These are phyloP conservation scores for Zygosaccharomyces lentus DNA, from an alignment of 805 yeast species.

Conservation along the genomic window DNA sequence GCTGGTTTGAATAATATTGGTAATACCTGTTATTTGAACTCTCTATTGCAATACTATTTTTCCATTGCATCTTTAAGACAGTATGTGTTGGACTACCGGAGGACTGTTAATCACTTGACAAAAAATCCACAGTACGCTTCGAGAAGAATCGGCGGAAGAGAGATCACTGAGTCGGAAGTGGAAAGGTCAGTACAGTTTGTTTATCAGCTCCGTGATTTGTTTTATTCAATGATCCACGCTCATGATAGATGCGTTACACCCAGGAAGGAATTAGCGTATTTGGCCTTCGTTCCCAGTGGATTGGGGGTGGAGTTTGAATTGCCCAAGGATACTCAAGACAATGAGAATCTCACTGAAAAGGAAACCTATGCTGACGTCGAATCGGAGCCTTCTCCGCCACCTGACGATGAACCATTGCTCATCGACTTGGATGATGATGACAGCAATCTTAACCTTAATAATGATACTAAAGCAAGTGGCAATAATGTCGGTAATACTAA, in stretches of 20 bases:
- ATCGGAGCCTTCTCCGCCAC: conserved; percentile 4
- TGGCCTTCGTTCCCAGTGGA: conserved; percentile 75
- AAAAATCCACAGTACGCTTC: conserved; percentile 15
- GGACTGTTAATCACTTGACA: conserved; percentile 28
- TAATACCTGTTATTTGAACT: conserved; percentile 90
- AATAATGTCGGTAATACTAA: not conserved
- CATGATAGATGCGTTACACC: conserved; percentile 69
- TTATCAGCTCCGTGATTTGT: conserved; percentile 64
- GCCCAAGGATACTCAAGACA: not conserved
- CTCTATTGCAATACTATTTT: conserved; percentile 85
- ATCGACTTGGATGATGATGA: conserved; percentile 6
- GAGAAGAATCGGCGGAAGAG: conserved; percentile 84
- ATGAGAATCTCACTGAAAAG: not conserved
- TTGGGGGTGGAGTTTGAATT: conserved; percentile 57
- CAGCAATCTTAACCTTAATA: not conserved
- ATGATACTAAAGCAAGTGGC: not conserved
- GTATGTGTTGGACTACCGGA: conserved; percentile 54
- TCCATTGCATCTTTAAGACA: conserved; percentile 77
- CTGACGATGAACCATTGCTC: conserved; percentile 6
- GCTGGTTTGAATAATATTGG: conserved; percentile 93
- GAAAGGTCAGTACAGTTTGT: conserved; percentile 79
- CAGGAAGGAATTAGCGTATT: conserved; percentile 74
- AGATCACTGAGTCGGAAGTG: conserved; percentile 72
- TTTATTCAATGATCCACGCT: conserved; percentile 63
- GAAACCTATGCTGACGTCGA: conserved; percentile 1